A percentile compares a stretch with the other conserved stretches of the same genome.
Conservation (phyloP, 2,329 filamentous ascomycete species). For the Cordyceps cateniannulata region DNA sequence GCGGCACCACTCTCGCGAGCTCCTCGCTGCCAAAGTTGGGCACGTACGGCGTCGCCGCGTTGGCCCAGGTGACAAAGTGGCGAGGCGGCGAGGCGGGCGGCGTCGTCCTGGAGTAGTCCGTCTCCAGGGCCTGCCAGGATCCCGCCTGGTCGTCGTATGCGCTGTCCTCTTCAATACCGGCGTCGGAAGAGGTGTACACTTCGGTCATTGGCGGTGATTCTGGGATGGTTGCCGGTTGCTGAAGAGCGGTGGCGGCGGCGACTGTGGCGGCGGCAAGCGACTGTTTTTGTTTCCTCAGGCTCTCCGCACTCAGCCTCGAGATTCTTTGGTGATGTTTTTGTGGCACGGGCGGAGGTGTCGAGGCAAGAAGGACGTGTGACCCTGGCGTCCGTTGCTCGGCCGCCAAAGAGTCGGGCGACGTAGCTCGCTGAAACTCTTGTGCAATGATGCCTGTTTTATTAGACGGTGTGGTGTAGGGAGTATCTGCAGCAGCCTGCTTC, state of each 20-base stretch:
- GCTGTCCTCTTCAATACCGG: conserved; percentile 11
- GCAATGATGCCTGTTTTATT: background rate
- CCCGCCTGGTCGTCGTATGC: background rate
- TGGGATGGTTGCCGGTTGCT: background rate
- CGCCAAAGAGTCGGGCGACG: background rate
- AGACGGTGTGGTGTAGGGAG: background rate
- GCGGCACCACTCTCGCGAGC: conserved; percentile 35
- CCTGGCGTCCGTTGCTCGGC: background rate
- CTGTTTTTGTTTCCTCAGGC: background rate
- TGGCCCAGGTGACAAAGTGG: conserved; percentile 31
- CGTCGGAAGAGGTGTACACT: conserved; percentile 1
- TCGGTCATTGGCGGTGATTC: conserved; percentile 14
- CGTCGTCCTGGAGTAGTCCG: conserved; percentile 26
- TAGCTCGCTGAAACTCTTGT: conserved; percentile 8
- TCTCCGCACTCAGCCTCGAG: background rate
- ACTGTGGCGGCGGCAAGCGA: background rate
- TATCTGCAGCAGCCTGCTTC: background rate
- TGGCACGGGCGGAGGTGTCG: background rate
- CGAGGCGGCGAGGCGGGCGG: conserved; percentile 29
- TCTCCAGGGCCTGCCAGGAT: conserved; percentile 13
- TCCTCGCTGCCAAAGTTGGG: conserved; percentile 28
- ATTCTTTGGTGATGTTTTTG: conserved; percentile 5
- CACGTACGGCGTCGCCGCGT: conserved; percentile 24
- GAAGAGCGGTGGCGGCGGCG: background rate
- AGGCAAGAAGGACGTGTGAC: background rate